These are phyloP conservation scores for Mrakia blollopis DNA, from an alignment of 768 basidiomycete species.

Conservation along the genomic window DNA sequence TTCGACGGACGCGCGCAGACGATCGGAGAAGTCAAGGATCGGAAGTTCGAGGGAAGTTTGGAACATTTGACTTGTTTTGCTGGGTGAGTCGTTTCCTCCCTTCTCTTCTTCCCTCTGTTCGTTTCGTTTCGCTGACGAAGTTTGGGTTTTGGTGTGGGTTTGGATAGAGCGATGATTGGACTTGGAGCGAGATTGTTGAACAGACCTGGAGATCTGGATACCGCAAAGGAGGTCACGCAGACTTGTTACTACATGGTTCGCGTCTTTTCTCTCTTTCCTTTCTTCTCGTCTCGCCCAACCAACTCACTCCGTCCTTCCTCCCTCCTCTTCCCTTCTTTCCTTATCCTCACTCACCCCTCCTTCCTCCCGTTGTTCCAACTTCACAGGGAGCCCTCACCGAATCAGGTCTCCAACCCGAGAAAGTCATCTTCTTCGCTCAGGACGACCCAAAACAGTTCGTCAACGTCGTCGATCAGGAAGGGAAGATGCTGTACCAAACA, in stretches of 20 bases:
- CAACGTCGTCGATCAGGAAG: constrained; percentile 32
- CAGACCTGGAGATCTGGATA: constrained; percentile 42
- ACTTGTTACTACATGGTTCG: constrained; percentile 42
- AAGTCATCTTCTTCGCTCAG: constrained; percentile 37
- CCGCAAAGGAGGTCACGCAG: constrained; percentile 40
- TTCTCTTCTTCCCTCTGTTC: too few relatives aligned
- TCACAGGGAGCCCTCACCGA: constrained; percentile 37
- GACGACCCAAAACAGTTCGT: constrained; percentile 19
- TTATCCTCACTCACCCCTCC: not conserved
- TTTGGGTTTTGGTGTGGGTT: too few relatives aligned
- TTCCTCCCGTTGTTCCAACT: too few relatives aligned
- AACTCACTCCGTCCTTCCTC: not conserved
- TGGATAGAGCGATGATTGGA: constrained; percentile 47
- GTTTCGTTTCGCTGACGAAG: constrained; percentile 43
- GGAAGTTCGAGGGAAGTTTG: constrained; percentile 5
- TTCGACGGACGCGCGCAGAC: not conserved
- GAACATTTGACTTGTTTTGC: constrained; percentile 28
- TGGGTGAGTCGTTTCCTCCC: constrained; percentile 34
- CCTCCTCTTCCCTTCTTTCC: not conserved
- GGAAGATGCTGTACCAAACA: constrained; percentile 20
- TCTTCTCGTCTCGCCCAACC: not conserved
- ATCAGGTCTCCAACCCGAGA: constrained; percentile 43
- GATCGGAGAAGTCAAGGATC: constrained; percentile 25
- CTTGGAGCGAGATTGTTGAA: constrained; percentile 45
- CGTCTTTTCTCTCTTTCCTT: not conserved